These are phyloP conservation scores for Falciphora oryzae DNA, from an alignment of 2,329 filamentous ascomycete species.

Conservation along the genomic window DNA sequence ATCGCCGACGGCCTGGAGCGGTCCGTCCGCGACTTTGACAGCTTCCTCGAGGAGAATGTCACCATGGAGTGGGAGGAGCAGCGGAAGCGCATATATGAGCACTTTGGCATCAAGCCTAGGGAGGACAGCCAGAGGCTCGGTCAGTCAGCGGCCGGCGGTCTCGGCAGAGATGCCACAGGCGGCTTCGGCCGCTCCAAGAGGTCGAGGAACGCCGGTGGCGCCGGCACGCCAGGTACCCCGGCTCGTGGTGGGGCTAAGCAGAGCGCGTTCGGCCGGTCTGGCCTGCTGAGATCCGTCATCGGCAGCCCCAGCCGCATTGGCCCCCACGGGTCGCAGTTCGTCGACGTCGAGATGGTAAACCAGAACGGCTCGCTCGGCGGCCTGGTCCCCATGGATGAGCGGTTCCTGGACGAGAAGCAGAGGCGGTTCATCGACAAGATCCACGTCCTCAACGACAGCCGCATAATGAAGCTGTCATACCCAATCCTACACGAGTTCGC, in stretches of 20 bases:
- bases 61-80: slow-evolving; percentile 95
- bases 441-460: slow-evolving; percentile 68
- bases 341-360: slow-evolving; percentile 58
- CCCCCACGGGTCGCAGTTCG: slow-evolving; percentile 58
- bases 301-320: slow-evolving; percentile 68
- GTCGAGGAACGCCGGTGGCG: slow-evolving; percentile 20
- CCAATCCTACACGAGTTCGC: slow-evolving; percentile 72
- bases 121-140: slow-evolving; percentile 34
- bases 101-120: slow-evolving; percentile 77
- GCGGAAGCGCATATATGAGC: slow-evolving; percentile 87
- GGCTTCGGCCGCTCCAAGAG: slow-evolving; percentile 51
- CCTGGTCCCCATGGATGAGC: slow-evolving; percentile 58
- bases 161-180: slow-evolving; percentile 36
- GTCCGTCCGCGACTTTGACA: slow-evolving; percentile 86
- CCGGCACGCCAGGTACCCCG: slow-evolving; percentile 16
- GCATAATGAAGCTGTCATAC: slow-evolving; percentile 60
- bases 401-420: slow-evolving; percentile 79
- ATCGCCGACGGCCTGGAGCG: slow-evolving; percentile 86
- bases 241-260: slow-evolving; percentile 21
- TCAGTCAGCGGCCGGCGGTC: slow-evolving; percentile 19
- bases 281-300: slow-evolving; percentile 78
- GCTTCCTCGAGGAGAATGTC: slow-evolving; percentile 89
- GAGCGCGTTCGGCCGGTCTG: slow-evolving; percentile 60
- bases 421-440: slow-evolving; percentile 73
- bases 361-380: slow-evolving; percentile 41